A percentile compares a stretch with the other conserved stretches of the same genome.
Evolutionary conservation across 495 filamentous ascomycete genomes (phyloP).

Genomic region (Tuber aestivum): DNA sequence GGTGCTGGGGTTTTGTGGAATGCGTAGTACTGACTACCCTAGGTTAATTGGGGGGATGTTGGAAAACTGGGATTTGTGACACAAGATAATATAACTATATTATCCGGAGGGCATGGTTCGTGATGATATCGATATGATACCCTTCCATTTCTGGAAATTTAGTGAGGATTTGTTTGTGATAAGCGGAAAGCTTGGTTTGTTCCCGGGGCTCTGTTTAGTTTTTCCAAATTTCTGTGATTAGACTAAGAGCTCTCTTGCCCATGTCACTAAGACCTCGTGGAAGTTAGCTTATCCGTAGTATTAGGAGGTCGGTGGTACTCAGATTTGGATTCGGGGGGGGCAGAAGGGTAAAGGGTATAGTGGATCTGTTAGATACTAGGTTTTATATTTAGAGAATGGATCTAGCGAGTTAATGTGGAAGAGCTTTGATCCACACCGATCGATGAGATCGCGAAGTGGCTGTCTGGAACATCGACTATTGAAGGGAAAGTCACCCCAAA

Average conservation of each 20-base stretch:
- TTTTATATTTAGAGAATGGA: too few relatives aligned
- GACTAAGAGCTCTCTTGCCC: not conserved
- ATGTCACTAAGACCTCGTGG: not conserved
- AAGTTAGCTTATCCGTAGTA: not conserved
- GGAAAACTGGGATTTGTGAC: not conserved
- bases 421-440: not conserved
- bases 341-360: too few relatives aligned
- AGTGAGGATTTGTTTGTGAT: not conserved
- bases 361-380: too few relatives aligned
- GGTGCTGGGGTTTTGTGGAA: too few relatives aligned
- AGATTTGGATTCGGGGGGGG: not conserved
- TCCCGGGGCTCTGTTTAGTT: not conserved
- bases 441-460: not conserved
- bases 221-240: not conserved
- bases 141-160: too few relatives aligned
- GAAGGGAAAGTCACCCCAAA: not conserved
- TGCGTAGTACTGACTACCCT: too few relatives aligned
- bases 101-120: not conserved
- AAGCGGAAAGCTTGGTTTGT: not conserved
- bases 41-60: not conserved
- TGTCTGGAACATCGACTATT: not conserved
- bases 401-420: not conserved
- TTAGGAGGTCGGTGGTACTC: not conserved
- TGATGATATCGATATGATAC: not conserved
- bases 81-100: too few relatives aligned